phyloP scores from a whole-genome alignment of 2,329 filamentous ascomycete genomes.

The Ophiostoma ulmi region DNA sequence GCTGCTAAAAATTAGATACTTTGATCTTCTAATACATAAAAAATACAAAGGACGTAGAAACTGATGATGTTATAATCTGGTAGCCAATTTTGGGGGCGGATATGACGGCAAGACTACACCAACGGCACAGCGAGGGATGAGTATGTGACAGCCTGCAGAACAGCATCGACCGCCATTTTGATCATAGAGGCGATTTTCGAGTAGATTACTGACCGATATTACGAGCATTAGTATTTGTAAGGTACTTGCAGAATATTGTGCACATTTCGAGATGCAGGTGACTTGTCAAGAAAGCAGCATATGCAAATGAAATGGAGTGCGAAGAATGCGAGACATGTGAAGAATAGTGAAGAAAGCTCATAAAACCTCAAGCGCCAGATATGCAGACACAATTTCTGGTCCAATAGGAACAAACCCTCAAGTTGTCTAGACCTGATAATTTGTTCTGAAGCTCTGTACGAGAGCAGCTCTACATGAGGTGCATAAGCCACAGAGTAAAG shows the following conservation, averaged over 20 bases:
- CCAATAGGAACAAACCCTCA: background rate
- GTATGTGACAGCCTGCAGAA: no score
- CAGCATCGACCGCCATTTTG: background rate
- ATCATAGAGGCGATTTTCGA: background rate
- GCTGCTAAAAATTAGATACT: no score
- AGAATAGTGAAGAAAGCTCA: background rate
- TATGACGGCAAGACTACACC: background rate
- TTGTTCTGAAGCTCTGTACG: no score
- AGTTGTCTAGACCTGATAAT: background rate
- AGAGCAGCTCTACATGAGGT: background rate
- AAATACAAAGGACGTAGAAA: no score
- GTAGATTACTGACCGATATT: background rate
- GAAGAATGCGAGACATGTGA: background rate
- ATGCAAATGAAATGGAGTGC: background rate
- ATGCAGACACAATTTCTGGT: background rate
- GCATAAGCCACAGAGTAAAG: background rate
- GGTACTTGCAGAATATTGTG: background rate
- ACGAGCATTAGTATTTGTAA: background rate
- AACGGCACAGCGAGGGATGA: background rate
- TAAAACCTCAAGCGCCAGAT: background rate
- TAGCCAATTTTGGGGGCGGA: background rate
- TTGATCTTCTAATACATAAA: no score
- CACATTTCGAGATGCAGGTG: background rate
- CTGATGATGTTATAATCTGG: background rate
- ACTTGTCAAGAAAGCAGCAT: background rate